These are phyloP conservation scores for Ceratorhiza oryzae-sativae DNA, from an alignment of 1,284 basidiomycete genomes.

Conservation along the genomic window DNA sequence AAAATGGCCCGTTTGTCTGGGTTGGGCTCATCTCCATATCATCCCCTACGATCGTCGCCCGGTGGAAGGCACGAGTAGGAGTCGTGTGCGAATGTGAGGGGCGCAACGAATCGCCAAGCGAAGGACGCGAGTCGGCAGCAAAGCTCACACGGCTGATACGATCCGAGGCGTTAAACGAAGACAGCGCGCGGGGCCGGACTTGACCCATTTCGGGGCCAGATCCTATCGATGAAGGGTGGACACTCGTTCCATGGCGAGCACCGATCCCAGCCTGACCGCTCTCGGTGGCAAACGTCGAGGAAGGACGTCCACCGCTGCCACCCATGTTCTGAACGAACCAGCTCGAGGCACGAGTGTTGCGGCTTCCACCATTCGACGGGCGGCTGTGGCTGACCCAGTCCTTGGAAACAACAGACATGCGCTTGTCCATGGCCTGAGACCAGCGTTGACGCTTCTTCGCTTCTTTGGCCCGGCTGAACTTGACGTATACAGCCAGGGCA, in stretches of 20 bases:
- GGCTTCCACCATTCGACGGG: constrained; percentile 64
- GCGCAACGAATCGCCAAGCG: constrained; percentile 43
- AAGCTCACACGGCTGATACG: constrained; percentile 73
- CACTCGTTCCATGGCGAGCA: constrained; percentile 46
- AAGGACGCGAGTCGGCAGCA: constrained; percentile 61
- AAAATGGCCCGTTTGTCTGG: constrained; percentile 70
- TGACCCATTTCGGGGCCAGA: constrained; percentile 58
- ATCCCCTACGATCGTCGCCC: constrained; percentile 51
- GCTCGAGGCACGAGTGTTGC: constrained; percentile 51
- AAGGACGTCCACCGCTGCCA: constrained; percentile 53
- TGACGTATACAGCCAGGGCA: constrained; percentile 61
- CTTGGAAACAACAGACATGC: constrained; percentile 79
- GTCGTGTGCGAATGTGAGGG: constrained; percentile 47
- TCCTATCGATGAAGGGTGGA: constrained; percentile 39
- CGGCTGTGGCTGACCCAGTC: constrained; percentile 78
- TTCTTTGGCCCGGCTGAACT: constrained; percentile 63
- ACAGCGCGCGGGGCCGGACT: constrained; percentile 55
- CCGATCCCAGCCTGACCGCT: constrained; percentile 54
- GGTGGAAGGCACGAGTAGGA: constrained; percentile 64
- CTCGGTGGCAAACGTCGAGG: constrained; percentile 58
- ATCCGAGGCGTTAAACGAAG: constrained; percentile 56
- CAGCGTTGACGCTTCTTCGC: constrained; percentile 70
- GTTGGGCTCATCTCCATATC: constrained; percentile 62
- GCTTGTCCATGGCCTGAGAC: constrained; percentile 75
- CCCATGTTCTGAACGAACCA: constrained; percentile 48